Base-by-base conservation (phyloP, 768 basidiomycete genomes). In the Phlegmacium glaucopus region DNA sequence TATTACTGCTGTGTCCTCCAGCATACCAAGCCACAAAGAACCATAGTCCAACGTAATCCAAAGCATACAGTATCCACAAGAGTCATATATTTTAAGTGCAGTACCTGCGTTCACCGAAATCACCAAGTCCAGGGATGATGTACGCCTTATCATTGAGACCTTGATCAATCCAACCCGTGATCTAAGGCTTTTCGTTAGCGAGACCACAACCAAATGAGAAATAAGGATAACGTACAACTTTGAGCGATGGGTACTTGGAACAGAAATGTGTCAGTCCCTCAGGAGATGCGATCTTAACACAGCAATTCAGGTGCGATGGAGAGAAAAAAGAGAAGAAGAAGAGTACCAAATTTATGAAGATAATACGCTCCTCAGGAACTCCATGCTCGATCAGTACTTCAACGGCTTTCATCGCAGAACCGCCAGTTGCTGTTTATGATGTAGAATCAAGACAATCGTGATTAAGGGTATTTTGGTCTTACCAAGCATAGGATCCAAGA, bases 401-500 rank as follows among this genome's bases (percentile, higher is more conserved):
- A 43, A 97, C 88, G 0, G 96, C 96, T 63, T 98, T 97, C 68
- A 94, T 94, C 7, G 94, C 95, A 4, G 94, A 97, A 38, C 96
- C 96, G 18, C 96, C 96, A 1, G 95, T 98, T 0, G 95, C 95
- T 79, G 48, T 22, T 22, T 22, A 28, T 11, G 38, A 25, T 12
- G 15, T 27, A 36, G n/a, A 34, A 34, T 34, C 32, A 34, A 27
- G 30, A 40, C 32, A 42, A 32, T 47, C 35, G 16, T 26, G n/a
- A 18, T 30, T 7, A 16, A 6, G 6, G 9, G 18, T 39, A 43
- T n/a, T n/a, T n/a, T 4, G 10, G 30, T 55, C 84, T 42, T 58
- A 92, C 93, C 92, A 40, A 98, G 81, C 95, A 99, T 99, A 0
- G 95, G 95, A 64, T 99, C 95, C 16, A 99, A 80, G 11, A 99